Conservation (phyloP, 305 asterid genomes). For the Solanum aculeatissimum region DNA sequence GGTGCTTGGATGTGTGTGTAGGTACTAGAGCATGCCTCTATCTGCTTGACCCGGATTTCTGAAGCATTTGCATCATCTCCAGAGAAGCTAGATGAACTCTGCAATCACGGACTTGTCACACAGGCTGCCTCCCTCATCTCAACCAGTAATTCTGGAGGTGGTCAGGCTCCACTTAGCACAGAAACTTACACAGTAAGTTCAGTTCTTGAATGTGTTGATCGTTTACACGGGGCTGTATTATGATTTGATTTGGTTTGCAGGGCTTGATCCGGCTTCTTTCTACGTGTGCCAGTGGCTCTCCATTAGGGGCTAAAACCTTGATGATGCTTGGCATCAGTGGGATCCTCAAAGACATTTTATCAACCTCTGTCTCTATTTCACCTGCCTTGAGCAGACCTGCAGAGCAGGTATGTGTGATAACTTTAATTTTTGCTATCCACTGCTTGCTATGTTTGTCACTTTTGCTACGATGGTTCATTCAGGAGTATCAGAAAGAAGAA, state of each 20-base stretch:
- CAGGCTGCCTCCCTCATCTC: slow-evolving; percentile 91
- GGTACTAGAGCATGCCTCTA: slow-evolving; percentile 96
- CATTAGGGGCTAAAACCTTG: slow-evolving; percentile 73
- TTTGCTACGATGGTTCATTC: background rate
- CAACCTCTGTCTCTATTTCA: slow-evolving; percentile 72
- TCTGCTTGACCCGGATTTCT: slow-evolving; percentile 94
- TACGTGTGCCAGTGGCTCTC: slow-evolving; percentile 87
- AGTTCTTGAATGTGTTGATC: background rate
- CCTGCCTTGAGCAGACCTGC: slow-evolving; percentile 92
- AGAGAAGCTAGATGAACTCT: slow-evolving; percentile 86
- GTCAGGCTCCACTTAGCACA: slow-evolving; percentile 82
- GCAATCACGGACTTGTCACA: slow-evolving; percentile 90
- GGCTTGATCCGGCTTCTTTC: slow-evolving; percentile 94
- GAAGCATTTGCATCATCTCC: slow-evolving; percentile 94
- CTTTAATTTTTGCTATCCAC: background rate
- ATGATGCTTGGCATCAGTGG: slow-evolving; percentile 92
- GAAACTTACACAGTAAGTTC: slow-evolving; percentile 78
- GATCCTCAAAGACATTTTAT: slow-evolving; percentile 76
- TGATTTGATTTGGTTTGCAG: slow-evolving; percentile 39
- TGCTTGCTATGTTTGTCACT: background rate
- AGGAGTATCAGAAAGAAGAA: background rate
- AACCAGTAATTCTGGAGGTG: slow-evolving; percentile 79
- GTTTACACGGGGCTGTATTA: background rate
- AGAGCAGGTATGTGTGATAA: slow-evolving; percentile 61
- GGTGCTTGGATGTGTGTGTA: slow-evolving; percentile 11